phyloP scores from a whole-genome alignment of 164 flowering plant genomes.

The Malania oleifera region DNA sequence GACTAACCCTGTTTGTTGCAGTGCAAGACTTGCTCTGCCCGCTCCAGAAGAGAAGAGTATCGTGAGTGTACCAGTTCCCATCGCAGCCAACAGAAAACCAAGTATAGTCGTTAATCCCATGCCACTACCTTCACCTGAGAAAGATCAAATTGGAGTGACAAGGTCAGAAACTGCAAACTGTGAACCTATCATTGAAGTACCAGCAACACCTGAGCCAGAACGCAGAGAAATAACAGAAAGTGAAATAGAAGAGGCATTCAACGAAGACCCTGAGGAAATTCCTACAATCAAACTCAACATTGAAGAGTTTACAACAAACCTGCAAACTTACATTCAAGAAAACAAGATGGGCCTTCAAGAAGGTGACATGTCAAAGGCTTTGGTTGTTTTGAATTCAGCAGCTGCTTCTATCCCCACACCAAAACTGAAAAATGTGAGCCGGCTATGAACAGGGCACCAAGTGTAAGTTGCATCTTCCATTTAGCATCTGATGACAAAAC shows the following conservation, averaged over 20 bases:
- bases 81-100: slow-evolving; percentile 20
- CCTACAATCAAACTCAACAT: slow-evolving; percentile 28
- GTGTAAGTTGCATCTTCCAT: slow-evolving; percentile 45
- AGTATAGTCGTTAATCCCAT: slow-evolving; percentile 11
- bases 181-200: slow-evolving; percentile 51
- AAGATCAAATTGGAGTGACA: slow-evolving; percentile 13
- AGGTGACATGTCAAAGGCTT: slow-evolving; percentile 32
- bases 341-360: slow-evolving; percentile 27
- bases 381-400: slow-evolving; percentile 50
- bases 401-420: slow-evolving; percentile 61
- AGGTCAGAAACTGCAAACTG: slow-evolving; percentile 9
- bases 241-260: slow-evolving; percentile 35
- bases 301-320: slow-evolving; percentile 17
- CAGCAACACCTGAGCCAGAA: slow-evolving; percentile 32
- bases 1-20: slow-evolving; percentile 24
- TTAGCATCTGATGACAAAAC: too few species aligned
- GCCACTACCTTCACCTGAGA: slow-evolving; percentile 29
- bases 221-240: slow-evolving; percentile 8
- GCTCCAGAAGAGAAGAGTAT: slow-evolving; percentile 78
- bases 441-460: slow-evolving; percentile 68
- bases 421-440: slow-evolving; percentile 49
- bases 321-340: slow-evolving; percentile 30
- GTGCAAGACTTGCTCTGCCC: slow-evolving; percentile 92
- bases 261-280: slow-evolving; percentile 35
- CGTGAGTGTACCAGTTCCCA: slow-evolving; percentile 34